Evolutionary conservation across 441 rosid genomes (phyloP).

Genomic region (Eruca vesicaria): DNA sequence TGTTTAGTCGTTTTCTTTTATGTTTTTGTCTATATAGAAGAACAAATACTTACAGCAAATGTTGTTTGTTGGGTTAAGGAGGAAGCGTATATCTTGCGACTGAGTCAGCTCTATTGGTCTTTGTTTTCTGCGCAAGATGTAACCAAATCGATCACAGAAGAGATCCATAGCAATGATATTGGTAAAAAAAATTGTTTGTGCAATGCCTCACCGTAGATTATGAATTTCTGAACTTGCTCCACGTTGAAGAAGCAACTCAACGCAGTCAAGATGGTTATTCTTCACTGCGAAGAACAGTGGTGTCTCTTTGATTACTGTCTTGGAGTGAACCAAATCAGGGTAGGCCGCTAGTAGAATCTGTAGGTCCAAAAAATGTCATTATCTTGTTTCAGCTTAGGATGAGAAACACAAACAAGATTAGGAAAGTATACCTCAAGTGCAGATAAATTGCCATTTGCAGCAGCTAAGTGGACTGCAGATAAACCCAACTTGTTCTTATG

Average conservation of each 20-base stretch:
- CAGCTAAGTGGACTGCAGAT: conserved; percentile 75
- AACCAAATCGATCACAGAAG: conserved; percentile 5
- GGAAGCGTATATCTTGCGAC: conserved; percentile 84
- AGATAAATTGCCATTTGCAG: conserved; percentile 66
- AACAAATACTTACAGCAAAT: conserved; percentile 57
- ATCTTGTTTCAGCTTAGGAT: conserved; percentile 5
- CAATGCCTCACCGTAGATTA: conserved; percentile 69
- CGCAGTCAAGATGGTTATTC: conserved; percentile 71
- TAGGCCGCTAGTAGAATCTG: conserved; percentile 59
- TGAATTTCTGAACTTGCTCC: conserved; percentile 79
- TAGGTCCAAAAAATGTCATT: conserved; percentile 25
- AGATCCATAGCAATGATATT: not conserved
- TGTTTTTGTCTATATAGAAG: not conserved
- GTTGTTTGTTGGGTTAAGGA: conserved; percentile 58
- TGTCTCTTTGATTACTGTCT: conserved; percentile 72
- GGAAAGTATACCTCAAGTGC: conserved; percentile 65
- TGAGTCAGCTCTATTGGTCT: conserved; percentile 81
- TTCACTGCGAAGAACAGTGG: conserved; percentile 87
- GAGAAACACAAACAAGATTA: not conserved
- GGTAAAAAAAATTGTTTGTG: conserved; percentile 9
- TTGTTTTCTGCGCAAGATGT: conserved; percentile 48
- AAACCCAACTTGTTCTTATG: conserved; percentile 72
- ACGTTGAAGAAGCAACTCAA: conserved; percentile 61
- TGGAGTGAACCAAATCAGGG: conserved; percentile 53
- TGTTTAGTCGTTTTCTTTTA: not conserved